These are phyloP conservation scores for Linnemannia elongata DNA, from an alignment of 192 early-diverging fungal genomes.

Conservation along the genomic window DNA sequence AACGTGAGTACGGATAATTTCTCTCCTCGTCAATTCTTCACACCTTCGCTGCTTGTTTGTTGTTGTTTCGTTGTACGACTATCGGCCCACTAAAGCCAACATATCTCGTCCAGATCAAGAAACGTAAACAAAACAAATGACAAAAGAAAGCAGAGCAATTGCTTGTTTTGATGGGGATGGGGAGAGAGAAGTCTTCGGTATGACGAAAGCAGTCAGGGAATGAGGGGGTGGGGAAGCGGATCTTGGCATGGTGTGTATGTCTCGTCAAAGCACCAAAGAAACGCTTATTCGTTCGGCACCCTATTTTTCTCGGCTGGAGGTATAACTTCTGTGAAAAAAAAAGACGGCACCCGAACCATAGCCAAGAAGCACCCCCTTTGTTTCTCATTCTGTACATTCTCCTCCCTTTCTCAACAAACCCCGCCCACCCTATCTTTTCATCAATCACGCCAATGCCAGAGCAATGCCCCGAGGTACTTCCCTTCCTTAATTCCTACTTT, in stretches of 20 bases:
- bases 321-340: not conserved
- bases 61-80: not conserved
- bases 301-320: not conserved
- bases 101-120: not conserved
- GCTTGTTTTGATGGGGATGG: too few relatives aligned
- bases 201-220: too few relatives aligned
- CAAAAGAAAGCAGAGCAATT: not conserved
- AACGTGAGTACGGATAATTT: conserved; percentile 17
- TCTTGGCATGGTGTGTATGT: too few relatives aligned
- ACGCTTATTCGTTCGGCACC: not conserved
- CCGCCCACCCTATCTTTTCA: not conserved
- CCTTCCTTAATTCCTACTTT: not conserved
- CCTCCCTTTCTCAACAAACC: not conserved
- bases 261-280: too few relatives aligned
- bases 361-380: not conserved
- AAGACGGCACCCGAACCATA: not conserved
- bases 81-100: not conserved
- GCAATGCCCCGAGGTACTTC: not conserved
- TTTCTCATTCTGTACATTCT: not conserved
- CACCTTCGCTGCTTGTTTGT: not conserved
- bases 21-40: not conserved
- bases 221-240: too few relatives aligned
- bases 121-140: not conserved
- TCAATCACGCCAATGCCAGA: not conserved
- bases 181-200: too few relatives aligned